A percentile compares a stretch with the other conserved stretches of the same genome.
Conservation (phyloP, 495 filamentous ascomycete genomes). For the Penicillium simplicissimum region DNA sequence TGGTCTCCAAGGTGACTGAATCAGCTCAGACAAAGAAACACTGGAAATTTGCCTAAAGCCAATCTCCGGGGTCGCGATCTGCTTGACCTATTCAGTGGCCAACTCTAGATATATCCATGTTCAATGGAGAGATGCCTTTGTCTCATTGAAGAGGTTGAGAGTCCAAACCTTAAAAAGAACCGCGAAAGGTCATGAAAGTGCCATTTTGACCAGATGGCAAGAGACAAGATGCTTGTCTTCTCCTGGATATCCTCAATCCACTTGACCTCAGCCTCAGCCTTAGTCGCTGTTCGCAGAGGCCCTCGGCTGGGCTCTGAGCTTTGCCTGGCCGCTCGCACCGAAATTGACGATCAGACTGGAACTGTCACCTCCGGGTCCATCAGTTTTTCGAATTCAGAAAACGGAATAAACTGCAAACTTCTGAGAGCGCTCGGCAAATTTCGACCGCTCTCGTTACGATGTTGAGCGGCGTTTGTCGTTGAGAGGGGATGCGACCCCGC, state of each 20-base stretch:
- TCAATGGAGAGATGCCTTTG: background rate
- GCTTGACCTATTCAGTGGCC: background rate
- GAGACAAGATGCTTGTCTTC: background rate
- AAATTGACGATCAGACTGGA: background rate
- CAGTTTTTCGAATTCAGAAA: background rate
- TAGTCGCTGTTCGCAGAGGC: background rate
- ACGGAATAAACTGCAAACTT: background rate
- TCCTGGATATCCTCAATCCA: background rate
- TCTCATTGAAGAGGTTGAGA: background rate
- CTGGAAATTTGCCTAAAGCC: too few species aligned
- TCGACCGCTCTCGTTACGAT: background rate
- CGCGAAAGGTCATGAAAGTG: too few species aligned
- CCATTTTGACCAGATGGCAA: background rate
- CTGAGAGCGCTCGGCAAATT: background rate
- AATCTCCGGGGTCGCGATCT: constrained; percentile 6
- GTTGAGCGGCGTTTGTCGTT: too few species aligned
- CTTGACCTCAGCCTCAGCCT: background rate
- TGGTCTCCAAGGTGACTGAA: too few species aligned
- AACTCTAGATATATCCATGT: background rate
- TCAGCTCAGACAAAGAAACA: too few species aligned
- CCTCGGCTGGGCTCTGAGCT: background rate
- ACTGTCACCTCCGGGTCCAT: background rate
- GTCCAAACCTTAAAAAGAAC: too few species aligned
- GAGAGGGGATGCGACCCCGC: background rate
- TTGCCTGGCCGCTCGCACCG: background rate